Conservation (phyloP, 1,139 yeast species). For the Taiozyma sp. region DNA sequence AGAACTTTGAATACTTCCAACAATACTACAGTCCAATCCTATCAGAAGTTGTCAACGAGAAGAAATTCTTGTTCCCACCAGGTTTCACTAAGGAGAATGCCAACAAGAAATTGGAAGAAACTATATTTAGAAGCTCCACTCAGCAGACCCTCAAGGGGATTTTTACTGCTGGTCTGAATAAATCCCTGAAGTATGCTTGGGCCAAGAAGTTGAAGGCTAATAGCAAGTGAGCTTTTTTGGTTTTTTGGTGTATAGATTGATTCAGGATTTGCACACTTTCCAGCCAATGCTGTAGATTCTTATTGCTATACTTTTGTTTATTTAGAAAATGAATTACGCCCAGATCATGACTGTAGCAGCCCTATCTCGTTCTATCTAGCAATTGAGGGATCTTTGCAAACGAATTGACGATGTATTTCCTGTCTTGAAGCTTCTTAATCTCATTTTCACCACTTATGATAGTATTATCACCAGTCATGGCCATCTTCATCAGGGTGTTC, state of each 20-base stretch:
- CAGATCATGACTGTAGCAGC: no score
- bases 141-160: constrained; percentile 80
- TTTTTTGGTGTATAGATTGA: not conserved
- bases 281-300: not conserved
- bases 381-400: not conserved
- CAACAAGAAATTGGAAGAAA: constrained; percentile 40
- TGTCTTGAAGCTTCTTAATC: not conserved
- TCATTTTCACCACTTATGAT: not conserved
- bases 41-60: constrained; percentile 35
- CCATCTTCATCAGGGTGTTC: not conserved
- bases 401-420: not conserved
- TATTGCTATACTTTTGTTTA: no score
- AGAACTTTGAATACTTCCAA: constrained; percentile 67
- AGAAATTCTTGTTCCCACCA: constrained; percentile 30
- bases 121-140: constrained; percentile 65
- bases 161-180: constrained; percentile 75
- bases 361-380: not conserved
- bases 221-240: not conserved
- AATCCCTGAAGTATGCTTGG: constrained; percentile 69
- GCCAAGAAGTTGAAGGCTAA: constrained; percentile 53
- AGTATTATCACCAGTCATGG: not conserved
- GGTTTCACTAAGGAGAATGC: constrained; percentile 32
- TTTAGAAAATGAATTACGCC: no score
- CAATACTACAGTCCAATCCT: constrained; percentile 64
- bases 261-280: not conserved